A percentile compares a stretch with the other conserved stretches of the same genome.
Conservation (phyloP, 345 rosid genomes). For the Ceriops decandra region DNA sequence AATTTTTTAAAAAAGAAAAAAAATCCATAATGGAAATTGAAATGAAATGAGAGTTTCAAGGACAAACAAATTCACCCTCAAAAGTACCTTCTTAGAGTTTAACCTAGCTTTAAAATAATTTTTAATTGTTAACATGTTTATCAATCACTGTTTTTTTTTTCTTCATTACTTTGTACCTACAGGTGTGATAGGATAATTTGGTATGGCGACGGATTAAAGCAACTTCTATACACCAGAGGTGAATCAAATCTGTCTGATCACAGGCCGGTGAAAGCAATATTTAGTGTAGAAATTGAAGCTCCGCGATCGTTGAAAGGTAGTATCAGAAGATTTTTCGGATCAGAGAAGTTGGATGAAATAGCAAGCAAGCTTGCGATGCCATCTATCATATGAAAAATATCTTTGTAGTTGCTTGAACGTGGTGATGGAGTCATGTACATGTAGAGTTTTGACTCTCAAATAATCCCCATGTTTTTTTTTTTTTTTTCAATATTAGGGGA, state of each 20-base stretch:
- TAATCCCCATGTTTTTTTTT: not conserved
- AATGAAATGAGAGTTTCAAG: no score
- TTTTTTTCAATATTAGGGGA: not conserved
- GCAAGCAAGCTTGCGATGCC: conserved; percentile 24
- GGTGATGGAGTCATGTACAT: conserved; percentile 2
- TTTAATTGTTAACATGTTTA: not conserved
- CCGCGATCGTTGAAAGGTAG: conserved; percentile 19
- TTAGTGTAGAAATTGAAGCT: conserved; percentile 43
- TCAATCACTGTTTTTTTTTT: not conserved
- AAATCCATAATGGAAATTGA: no score
- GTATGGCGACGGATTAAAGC: conserved; percentile 61
- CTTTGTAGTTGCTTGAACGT: not conserved
- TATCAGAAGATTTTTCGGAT: conserved; percentile 43
- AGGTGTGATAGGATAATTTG: conserved; percentile 85
- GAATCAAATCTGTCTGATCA: conserved; percentile 74
- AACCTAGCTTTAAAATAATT: no score
- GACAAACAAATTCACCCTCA: no score
- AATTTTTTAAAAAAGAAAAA: no score
- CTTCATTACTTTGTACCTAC: not conserved
- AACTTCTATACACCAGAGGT: conserved; percentile 53
- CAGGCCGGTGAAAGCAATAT: conserved; percentile 67
- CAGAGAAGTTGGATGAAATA: conserved; percentile 49
- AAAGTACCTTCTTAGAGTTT: no score
- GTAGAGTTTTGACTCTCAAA: not conserved
- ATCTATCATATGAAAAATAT: conserved; percentile 23